A percentile compares a stretch with the other conserved stretches of the same genome.
phyloP scores from a whole-genome alignment of 257 asterid genomes.

The Fraxinus cuspidata region DNA sequence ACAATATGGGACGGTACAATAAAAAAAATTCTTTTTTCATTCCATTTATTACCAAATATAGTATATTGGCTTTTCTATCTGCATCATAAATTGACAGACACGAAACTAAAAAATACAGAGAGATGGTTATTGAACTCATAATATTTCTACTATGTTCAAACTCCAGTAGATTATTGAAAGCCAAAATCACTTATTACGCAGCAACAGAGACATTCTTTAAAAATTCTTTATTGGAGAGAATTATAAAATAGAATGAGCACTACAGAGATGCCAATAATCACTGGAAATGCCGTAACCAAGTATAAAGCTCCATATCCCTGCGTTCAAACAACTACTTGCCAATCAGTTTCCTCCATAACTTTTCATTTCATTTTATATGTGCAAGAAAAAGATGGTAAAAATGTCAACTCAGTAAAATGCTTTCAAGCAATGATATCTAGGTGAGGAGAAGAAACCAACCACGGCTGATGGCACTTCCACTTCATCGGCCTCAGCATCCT shows the following conservation, averaged over 20 bases:
- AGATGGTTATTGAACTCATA: background rate
- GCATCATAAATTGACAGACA: background rate
- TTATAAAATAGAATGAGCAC: constrained; percentile 81
- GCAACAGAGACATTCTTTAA: background rate
- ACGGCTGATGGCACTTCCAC: constrained; percentile 74
- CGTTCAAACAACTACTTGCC: constrained; percentile 10
- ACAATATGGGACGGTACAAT: background rate
- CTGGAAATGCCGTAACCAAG: constrained; percentile 84
- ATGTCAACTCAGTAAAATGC: background rate
- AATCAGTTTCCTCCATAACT: constrained; percentile 1
- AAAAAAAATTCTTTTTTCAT: too few relatives aligned
- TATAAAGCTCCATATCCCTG: constrained; percentile 96
- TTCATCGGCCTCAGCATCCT: constrained; percentile 59
- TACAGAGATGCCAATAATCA: constrained; percentile 80
- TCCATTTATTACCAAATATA: too few relatives aligned
- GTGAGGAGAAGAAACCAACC: constrained; percentile 48
- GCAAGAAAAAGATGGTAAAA: background rate
- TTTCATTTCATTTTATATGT: background rate
- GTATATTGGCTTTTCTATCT: background rate
- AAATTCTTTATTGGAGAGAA: constrained; percentile 61
- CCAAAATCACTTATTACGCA: background rate
- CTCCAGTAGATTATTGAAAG: background rate
- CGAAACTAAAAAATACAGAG: background rate
- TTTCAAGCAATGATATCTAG: constrained; percentile 15
- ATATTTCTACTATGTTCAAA: background rate